Conservation (phyloP, 2,329 filamentous ascomycete genomes). For the Fusarium sp. region DNA sequence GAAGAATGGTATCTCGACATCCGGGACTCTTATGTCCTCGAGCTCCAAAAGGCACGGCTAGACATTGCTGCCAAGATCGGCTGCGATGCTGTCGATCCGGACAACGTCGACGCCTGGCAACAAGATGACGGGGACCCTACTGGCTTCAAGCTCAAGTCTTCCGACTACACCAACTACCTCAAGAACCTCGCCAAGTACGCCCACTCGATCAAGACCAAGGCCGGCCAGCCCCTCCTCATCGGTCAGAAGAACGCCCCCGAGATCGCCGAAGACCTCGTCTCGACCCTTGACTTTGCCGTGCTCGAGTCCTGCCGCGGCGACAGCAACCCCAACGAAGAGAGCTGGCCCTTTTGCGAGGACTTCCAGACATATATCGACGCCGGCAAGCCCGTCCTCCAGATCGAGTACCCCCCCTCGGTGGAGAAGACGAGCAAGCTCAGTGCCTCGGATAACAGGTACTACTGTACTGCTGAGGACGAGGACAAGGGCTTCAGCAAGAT, state of each 20-base stretch:
- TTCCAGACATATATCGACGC: conserved; percentile 46
- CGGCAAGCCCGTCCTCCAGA: conserved; percentile 50
- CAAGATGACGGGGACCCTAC: conserved; percentile 42
- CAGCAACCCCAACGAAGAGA: conserved; percentile 29
- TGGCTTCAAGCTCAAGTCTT: conserved; percentile 45
- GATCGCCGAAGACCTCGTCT: conserved; percentile 41
- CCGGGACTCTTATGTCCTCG: conserved; percentile 38
- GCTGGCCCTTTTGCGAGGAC: conserved; percentile 44
- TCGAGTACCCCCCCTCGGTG: conserved; percentile 49
- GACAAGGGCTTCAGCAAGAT: conserved; percentile 49
- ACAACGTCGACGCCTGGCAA: conserved; percentile 50
- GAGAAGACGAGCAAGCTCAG: conserved; percentile 40
- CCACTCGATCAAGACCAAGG: conserved; percentile 43
- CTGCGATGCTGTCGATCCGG: conserved; percentile 51
- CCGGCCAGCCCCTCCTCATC: conserved; percentile 43
- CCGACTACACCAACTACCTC: conserved; percentile 48
- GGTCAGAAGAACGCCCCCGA: conserved; percentile 51
- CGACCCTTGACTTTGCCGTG: conserved; percentile 50
- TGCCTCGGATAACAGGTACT: conserved; percentile 40
- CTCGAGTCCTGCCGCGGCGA: conserved; percentile 51
- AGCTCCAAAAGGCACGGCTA: conserved; percentile 48
- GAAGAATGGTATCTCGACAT: conserved; percentile 49
- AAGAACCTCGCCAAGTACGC: conserved; percentile 46
- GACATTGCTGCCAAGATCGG: conserved; percentile 44
- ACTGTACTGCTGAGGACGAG: conserved; percentile 40